These are phyloP conservation scores for Peronospora belbahrii DNA, from an alignment of 352 stramenopile genomes.

Conservation along the genomic window DNA sequence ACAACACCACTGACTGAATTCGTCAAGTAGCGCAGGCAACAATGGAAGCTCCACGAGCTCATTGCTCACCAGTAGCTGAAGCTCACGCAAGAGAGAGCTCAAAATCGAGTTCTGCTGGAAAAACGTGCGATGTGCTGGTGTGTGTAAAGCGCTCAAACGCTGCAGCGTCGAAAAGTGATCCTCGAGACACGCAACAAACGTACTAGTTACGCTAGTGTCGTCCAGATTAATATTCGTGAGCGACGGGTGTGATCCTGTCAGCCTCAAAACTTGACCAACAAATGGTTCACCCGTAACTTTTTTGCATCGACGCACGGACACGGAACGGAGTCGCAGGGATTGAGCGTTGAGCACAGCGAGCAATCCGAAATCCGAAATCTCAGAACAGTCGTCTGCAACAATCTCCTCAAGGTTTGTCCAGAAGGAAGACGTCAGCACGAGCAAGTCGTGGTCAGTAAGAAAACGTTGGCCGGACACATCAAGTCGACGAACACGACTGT, in stretches of 20 bases:
- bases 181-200: conserved; percentile 46
- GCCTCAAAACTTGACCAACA: conserved; percentile 13
- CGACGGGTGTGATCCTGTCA: conserved; percentile 51
- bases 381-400: conserved; percentile 59
- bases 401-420: conserved; percentile 68
- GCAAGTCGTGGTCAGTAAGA: conserved; percentile 58
- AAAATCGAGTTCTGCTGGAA: conserved; percentile 34
- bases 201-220: conserved; percentile 47
- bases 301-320: conserved; percentile 79
- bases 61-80: conserved; percentile 49
- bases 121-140: conserved; percentile 57
- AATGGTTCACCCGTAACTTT: conserved; percentile 52
- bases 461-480: conserved; percentile 68
- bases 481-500: conserved; percentile 47
- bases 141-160: conserved; percentile 54
- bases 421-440: conserved; percentile 76
- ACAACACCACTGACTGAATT: conserved; percentile 33
- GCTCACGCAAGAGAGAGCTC: conserved; percentile 25
- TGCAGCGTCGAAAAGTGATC: conserved; percentile 53
- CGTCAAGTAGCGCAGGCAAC: conserved; percentile 39
- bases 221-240: conserved; percentile 50
- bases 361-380: conserved; percentile 71
- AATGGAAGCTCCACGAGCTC: conserved; percentile 57
- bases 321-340: conserved; percentile 47
- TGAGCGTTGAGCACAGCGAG: conserved; percentile 79